Conservation (phyloP, 192 early-diverging fungal species). For the Coemansia sp. region DNA sequence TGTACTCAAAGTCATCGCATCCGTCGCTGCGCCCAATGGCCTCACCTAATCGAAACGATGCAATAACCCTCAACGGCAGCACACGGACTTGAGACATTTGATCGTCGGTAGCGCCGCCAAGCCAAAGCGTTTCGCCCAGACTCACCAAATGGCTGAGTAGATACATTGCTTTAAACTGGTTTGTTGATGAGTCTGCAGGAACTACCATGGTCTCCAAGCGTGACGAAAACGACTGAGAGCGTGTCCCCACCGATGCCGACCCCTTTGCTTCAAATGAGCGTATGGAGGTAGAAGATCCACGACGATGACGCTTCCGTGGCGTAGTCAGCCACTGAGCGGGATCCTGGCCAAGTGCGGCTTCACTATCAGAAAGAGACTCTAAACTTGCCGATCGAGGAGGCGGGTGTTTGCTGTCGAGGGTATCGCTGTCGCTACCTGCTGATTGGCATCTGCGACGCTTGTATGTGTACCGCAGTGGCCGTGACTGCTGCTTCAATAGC, state of each 20-base stretch:
- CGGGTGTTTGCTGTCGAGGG: background rate
- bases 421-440: slow-evolving; percentile 16
- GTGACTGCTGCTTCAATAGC: slow-evolving; percentile 6
- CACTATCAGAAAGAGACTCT: slow-evolving; percentile 35
- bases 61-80: slow-evolving; percentile 25
- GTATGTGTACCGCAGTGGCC: slow-evolving; percentile 45
- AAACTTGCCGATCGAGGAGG: slow-evolving; percentile 21
- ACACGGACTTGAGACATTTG: slow-evolving; percentile 1
- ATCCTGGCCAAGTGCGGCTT: slow-evolving; percentile 21
- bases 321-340: slow-evolving; percentile 50
- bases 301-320: slow-evolving; percentile 38
- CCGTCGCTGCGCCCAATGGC: slow-evolving; percentile 27
- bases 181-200: slow-evolving; percentile 10
- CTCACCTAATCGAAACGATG: slow-evolving; percentile 41
- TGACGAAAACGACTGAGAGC: slow-evolving; percentile 31
- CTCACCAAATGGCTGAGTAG: slow-evolving; percentile 35
- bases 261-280: background rate
- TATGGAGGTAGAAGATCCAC: slow-evolving; percentile 1
- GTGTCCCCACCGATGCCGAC: slow-evolving; percentile 9
- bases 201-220: slow-evolving; percentile 38
- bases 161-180: slow-evolving; percentile 29
- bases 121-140: slow-evolving; percentile 46
- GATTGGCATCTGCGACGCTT: slow-evolving; percentile 20
- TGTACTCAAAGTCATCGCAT: slow-evolving; percentile 35
- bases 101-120: slow-evolving; percentile 17